Evolutionary conservation across 441 rosid genomes (phyloP).

Genomic region (Eutrema salsugineum): DNA sequence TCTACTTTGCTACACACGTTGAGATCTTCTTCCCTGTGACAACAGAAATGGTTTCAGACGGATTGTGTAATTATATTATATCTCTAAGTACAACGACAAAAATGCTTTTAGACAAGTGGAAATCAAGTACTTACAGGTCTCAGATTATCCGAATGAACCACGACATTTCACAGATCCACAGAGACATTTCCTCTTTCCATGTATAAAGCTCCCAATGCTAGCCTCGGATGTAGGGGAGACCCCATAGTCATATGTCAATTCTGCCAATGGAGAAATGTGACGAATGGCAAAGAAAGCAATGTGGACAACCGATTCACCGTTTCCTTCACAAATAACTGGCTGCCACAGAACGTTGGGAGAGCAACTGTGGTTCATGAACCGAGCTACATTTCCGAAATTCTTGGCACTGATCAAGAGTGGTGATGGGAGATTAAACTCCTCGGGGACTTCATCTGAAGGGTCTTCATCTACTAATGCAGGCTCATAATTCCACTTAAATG

Average conservation of each 20-base stretch:
- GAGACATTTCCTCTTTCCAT: conserved; percentile 47
- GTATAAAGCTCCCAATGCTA: conserved; percentile 4
- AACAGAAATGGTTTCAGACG: background rate
- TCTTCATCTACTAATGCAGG: conserved; percentile 33
- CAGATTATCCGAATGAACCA: conserved; percentile 41
- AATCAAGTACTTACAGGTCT: conserved; percentile 2
- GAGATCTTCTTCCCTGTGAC: conserved; percentile 1
- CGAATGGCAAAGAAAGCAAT: conserved; percentile 49
- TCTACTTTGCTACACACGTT: conserved; percentile 4
- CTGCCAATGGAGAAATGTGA: conserved; percentile 55
- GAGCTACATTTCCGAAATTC: conserved; percentile 51
- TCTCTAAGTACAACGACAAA: background rate
- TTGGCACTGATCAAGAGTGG: conserved; percentile 45
- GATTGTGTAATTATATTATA: background rate
- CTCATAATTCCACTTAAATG: conserved; percentile 42
- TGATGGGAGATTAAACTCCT: conserved; percentile 37
- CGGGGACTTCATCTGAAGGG: conserved; percentile 21
- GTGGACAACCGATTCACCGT: conserved; percentile 33
- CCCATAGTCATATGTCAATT: conserved; percentile 55
- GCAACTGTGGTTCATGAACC: conserved; percentile 66
- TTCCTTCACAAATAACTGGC: conserved; percentile 37
- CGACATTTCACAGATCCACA: conserved; percentile 59
- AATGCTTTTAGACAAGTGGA: background rate
- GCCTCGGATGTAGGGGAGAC: conserved; percentile 18
- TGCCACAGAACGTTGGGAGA: conserved; percentile 57